Evolutionary conservation across 352 stramenopile species (phyloP).

Genomic region (Phytophthora litchii): DNA sequence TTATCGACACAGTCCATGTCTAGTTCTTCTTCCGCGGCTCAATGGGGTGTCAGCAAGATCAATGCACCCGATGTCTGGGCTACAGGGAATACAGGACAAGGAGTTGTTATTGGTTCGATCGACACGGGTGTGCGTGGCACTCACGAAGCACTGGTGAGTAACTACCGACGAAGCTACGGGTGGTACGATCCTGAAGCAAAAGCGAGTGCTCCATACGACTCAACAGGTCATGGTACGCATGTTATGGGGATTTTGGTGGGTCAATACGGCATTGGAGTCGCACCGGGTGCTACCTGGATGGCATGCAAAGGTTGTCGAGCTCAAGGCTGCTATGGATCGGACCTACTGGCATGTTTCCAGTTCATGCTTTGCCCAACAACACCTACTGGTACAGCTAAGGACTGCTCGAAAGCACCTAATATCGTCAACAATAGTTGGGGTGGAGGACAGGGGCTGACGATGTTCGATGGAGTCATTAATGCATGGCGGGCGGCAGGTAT

Average conservation of each 20-base stretch:
- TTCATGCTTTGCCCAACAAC: constrained; percentile 75
- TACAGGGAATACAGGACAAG: constrained; percentile 53
- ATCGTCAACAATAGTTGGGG: constrained; percentile 82
- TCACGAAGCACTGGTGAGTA: constrained; percentile 49
- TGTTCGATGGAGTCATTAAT: constrained; percentile 51
- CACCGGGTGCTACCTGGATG: constrained; percentile 61
- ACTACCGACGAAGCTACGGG: constrained; percentile 49
- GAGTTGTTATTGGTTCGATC: constrained; percentile 63
- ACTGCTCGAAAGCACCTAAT: constrained; percentile 58
- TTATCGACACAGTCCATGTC: constrained; percentile 41
- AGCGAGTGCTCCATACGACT: constrained; percentile 44
- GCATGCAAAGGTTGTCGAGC: constrained; percentile 56
- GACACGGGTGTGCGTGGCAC: constrained; percentile 61
- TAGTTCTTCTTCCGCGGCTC: constrained; percentile 29
- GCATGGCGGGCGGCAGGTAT: constrained; percentile 56
- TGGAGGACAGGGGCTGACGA: constrained; percentile 46
- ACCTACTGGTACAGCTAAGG: constrained; percentile 37
- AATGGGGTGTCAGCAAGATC: constrained; percentile 63
- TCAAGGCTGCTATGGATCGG: constrained; percentile 45
- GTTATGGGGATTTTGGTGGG: constrained; percentile 55
- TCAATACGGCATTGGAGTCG: constrained; percentile 54
- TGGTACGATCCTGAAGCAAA: constrained; percentile 67
- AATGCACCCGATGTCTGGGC: constrained; percentile 55
- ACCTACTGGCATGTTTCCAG: constrained; percentile 61
- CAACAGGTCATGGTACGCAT: constrained; percentile 60